phyloP scores from a whole-genome alignment of 75 land plant species.

The Pinus tabuliformis region DNA sequence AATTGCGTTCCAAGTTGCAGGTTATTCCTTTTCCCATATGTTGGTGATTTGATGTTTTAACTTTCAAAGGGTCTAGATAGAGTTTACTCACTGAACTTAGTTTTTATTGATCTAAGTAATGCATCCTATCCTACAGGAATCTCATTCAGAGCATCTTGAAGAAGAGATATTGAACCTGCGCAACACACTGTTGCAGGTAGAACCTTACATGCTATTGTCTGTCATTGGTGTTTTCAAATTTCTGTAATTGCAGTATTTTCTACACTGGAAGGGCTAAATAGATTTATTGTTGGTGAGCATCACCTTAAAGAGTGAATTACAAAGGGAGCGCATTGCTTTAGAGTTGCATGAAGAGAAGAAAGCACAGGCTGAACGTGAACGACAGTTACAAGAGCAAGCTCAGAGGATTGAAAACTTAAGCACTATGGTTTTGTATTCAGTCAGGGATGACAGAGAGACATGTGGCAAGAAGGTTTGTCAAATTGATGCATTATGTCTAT shows the following conservation, averaged over 20 bases:
- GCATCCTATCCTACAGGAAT: slow-evolving; percentile 40
- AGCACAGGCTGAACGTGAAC: slow-evolving; percentile 79
- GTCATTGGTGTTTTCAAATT: not conserved
- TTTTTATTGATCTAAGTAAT: not conserved
- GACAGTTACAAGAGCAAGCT: slow-evolving; percentile 75
- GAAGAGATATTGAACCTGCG: slow-evolving; percentile 84
- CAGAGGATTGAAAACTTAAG: slow-evolving; percentile 88
- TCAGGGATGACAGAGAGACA: slow-evolving; percentile 65
- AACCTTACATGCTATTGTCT: not conserved
- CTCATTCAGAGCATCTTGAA: slow-evolving; percentile 83
- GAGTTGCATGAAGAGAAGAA: slow-evolving; percentile 86
- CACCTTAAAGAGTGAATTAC: slow-evolving; percentile 73
- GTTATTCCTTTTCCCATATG: slow-evolving; percentile 21
- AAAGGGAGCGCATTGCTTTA: slow-evolving; percentile 86
- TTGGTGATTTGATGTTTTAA: too few species aligned
- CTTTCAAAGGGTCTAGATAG: too few species aligned
- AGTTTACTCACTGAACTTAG: not conserved
- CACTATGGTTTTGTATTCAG: slow-evolving; percentile 78
- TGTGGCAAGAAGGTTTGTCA: slow-evolving; percentile 56
- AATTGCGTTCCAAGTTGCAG: slow-evolving; percentile 83
- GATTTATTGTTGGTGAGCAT: slow-evolving; percentile 18
- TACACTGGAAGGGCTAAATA: not conserved
- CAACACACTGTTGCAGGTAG: slow-evolving; percentile 86
- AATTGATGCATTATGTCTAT: not conserved
- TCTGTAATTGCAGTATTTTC: not conserved